Percentiles rank a stretch among this genome's conserved stretches.
phyloP scores from a whole-genome alignment of 2,329 filamentous ascomycete species.

The Fusarium succisae region DNA sequence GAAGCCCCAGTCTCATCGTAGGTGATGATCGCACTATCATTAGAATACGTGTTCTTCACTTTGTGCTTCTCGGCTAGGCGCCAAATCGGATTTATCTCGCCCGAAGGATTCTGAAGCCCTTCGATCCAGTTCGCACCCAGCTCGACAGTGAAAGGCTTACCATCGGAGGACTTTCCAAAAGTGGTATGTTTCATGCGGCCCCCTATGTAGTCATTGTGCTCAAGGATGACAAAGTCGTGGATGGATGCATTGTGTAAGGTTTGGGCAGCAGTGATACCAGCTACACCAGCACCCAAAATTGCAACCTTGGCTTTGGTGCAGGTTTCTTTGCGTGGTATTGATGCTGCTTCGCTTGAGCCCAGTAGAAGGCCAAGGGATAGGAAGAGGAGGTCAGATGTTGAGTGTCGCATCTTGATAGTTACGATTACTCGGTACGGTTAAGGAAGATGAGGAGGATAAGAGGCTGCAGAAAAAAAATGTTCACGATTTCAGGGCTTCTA shows the following conservation, averaged over 20 bases:
- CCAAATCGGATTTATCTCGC: slow-evolving; percentile 67
- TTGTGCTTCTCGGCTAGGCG: slow-evolving; percentile 67
- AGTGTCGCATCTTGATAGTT: not conserved
- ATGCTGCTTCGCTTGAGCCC: slow-evolving; percentile 10
- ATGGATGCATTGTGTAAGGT: slow-evolving; percentile 68
- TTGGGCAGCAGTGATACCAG: slow-evolving; percentile 72
- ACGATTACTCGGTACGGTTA: not conserved
- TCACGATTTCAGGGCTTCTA: not conserved
- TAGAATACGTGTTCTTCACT: slow-evolving; percentile 64
- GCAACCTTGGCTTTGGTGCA: slow-evolving; percentile 47
- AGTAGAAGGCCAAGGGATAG: slow-evolving; percentile 9
- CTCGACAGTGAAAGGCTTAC: slow-evolving; percentile 66
- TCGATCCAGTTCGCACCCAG: slow-evolving; percentile 73
- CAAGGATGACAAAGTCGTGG: slow-evolving; percentile 71
- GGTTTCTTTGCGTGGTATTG: slow-evolving; percentile 16
- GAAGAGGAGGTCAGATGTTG: slow-evolving; percentile 1
- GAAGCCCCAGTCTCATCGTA: slow-evolving; percentile 66
- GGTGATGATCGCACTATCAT: slow-evolving; percentile 63
- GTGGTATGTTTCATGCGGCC: slow-evolving; percentile 66
- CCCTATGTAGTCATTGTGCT: slow-evolving; percentile 70
- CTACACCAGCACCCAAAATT: slow-evolving; percentile 64
- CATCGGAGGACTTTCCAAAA: slow-evolving; percentile 62
- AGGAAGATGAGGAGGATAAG: not conserved
- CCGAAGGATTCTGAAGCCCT: slow-evolving; percentile 40
- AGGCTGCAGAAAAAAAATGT: not conserved